Percentiles rank a stretch among this genome's conserved stretches.
phyloP scores from a whole-genome alignment of 106 monocot species.

The Dioscorea dumetorum region DNA sequence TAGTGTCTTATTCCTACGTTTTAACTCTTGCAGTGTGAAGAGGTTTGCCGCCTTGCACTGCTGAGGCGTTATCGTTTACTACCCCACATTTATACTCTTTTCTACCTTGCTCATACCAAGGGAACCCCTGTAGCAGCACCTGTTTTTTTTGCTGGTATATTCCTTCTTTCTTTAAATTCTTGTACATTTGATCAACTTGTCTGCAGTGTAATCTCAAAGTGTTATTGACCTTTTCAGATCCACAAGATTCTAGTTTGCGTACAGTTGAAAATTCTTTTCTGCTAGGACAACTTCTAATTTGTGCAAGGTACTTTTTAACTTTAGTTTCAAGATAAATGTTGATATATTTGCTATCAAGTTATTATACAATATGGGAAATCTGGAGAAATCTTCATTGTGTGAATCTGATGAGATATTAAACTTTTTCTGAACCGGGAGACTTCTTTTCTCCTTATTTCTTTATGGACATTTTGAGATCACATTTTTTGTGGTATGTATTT shows the following conservation, averaged over 20 bases:
- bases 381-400: too few species aligned
- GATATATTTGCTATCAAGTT: background rate
- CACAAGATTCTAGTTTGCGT: slow-evolving; percentile 57
- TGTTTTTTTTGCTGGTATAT: slow-evolving; percentile 68
- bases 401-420: too few species aligned
- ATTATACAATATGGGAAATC: too few species aligned
- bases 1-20: too few species aligned
- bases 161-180: background rate
- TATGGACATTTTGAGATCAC: too few species aligned
- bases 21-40: slow-evolving; percentile 67
- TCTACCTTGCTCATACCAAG: slow-evolving; percentile 77
- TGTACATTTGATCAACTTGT: background rate
- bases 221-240: slow-evolving; percentile 42
- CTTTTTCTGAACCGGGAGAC: too few species aligned
- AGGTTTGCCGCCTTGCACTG: slow-evolving; percentile 83
- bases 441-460: too few species aligned
- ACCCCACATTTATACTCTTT: slow-evolving; percentile 89
- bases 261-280: slow-evolving; percentile 79
- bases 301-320: slow-evolving; percentile 52
- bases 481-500: too few species aligned
- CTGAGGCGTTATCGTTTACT: slow-evolving; percentile 67
- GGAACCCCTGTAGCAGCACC: slow-evolving; percentile 65
- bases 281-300: slow-evolving; percentile 73
- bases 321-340: background rate
- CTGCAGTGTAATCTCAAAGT: background rate